A percentile compares a stretch with the other conserved stretches of the same genome.
Conservation (phyloP, 352 stramenopile species). For the Phytophthora cactorum region DNA sequence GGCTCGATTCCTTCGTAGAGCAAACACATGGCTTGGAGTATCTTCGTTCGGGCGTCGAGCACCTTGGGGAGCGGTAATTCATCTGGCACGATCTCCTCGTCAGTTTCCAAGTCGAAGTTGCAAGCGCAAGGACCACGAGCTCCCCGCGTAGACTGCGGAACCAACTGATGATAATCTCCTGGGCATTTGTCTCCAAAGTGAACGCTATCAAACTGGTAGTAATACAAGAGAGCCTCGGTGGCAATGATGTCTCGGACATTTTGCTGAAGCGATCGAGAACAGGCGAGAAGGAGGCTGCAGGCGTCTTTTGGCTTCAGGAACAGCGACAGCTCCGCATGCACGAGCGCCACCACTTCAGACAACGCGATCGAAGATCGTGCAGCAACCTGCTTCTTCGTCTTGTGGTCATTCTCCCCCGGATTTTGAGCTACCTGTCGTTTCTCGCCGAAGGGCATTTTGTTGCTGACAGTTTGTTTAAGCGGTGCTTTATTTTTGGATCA, state of each 20-base stretch:
- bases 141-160: neutral
- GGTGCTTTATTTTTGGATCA: too few species aligned
- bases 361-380: neutral
- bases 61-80: neutral
- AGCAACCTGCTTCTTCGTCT: constrained; percentile 1
- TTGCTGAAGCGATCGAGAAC: neutral
- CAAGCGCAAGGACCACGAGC: constrained; percentile 8
- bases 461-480: neutral
- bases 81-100: neutral
- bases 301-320: neutral
- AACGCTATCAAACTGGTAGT: constrained; percentile 3
- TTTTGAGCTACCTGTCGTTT: neutral
- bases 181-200: constrained; percentile 8
- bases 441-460: neutral
- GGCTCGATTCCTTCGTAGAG: constrained; percentile 8
- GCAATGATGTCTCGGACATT: neutral
- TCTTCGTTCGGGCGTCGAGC: constrained; percentile 2
- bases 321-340: neutral
- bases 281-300: neutral
- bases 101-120: neutral
- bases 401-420: neutral
- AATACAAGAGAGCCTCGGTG: constrained; percentile 8
- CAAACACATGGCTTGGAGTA: constrained; percentile 9
- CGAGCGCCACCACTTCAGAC: neutral
- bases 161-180: constrained; percentile 9